Base-by-base conservation (phyloP, 2,329 filamentous ascomycete species). In the Phialophora verrucosa region DNA sequence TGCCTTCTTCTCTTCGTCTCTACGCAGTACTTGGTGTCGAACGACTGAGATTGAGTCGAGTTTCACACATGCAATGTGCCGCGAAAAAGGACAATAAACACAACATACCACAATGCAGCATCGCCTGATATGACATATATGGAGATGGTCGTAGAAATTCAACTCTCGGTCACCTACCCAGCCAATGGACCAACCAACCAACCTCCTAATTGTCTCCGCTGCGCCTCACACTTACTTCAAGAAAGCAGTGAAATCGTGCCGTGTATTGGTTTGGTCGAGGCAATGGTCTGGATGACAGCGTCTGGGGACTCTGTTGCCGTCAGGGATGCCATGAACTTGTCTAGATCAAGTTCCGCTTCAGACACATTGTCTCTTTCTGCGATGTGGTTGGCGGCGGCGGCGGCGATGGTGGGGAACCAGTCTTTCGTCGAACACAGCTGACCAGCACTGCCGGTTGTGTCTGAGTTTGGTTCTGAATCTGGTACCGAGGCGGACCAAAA, bases 241-340 rank as follows among this genome's bases (percentile, higher is more conserved):
- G 5, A 7, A 42, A 20, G 12, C 12, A 10, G 1, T 59, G 42
- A 31, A 17, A 23, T 20, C 11, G 49, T 51, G 7, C 49, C 10
- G 4, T 32, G 25, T 35, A 25, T n/a, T 1, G 11, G 27, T 8
- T 59, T 59, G 38, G 57, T 50, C 25, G 57, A 59, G 38, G 17
- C 11, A 51, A 67, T 67, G 1, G 65, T 67, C 47, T 51, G 62
- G 35, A 61, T 62, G 31, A 67, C 62, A 23, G 53, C 62, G 10
- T 62, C 50, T 2, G 62, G 65, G 14, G 57, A 62, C 17, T 55
- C 31, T 4, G 29, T 29, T 14, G 61, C 61, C 4, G 65, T 67
- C 12, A 67, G 20, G 10, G 65, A 27, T 11, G 56, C 65, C 51
- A 67, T 67, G 57, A 59, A 64, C 29, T 62, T 64, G 38, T 64